Evolutionary conservation across 208 protist genomes (phyloP).

Genomic region (Eutreptiella sp.): DNA sequence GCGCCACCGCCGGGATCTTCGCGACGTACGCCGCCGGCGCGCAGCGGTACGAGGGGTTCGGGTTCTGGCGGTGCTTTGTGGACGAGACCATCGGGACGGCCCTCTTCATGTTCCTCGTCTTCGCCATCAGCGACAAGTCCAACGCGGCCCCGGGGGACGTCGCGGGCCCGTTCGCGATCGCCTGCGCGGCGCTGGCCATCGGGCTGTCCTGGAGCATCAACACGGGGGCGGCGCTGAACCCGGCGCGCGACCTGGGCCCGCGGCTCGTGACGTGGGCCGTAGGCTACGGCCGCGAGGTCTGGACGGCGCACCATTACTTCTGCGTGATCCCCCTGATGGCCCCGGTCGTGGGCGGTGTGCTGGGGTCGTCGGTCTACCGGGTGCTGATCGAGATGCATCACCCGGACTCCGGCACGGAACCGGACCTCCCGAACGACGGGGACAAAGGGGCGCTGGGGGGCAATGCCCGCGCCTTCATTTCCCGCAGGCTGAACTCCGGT

Average conservation of each 20-base stretch:
- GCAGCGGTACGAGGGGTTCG: too few relatives aligned
- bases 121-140: slow-evolving; percentile 41
- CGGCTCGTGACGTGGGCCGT: slow-evolving; percentile 42
- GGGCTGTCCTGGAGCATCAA: slow-evolving; percentile 41
- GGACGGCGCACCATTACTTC: slow-evolving; percentile 47
- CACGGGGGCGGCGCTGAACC: slow-evolving; percentile 48
- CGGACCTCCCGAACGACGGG: too few relatives aligned
- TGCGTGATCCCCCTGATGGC: slow-evolving; percentile 41
- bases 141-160: slow-evolving; percentile 41
- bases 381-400: too few relatives aligned
- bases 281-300: slow-evolving; percentile 38
- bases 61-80: slow-evolving; percentile 27
- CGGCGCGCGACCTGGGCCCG: slow-evolving; percentile 46
- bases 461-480: too few relatives aligned
- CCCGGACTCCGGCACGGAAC: too few relatives aligned
- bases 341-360: too few relatives aligned
- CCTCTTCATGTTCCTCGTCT: slow-evolving; percentile 44
- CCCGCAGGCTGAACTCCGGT: too few relatives aligned
- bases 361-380: too few relatives aligned
- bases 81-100: slow-evolving; percentile 46
- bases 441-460: too few relatives aligned
- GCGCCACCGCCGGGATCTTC: slow-evolving; percentile 41
- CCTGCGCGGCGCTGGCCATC: slow-evolving; percentile 41
- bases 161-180: slow-evolving; percentile 48
- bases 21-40: slow-evolving; percentile 42